These are phyloP conservation scores for barley (Hordeum vulgare) DNA, from an alignment of 176 grass and related monocot genomes.

Conservation along the genomic window DNA sequence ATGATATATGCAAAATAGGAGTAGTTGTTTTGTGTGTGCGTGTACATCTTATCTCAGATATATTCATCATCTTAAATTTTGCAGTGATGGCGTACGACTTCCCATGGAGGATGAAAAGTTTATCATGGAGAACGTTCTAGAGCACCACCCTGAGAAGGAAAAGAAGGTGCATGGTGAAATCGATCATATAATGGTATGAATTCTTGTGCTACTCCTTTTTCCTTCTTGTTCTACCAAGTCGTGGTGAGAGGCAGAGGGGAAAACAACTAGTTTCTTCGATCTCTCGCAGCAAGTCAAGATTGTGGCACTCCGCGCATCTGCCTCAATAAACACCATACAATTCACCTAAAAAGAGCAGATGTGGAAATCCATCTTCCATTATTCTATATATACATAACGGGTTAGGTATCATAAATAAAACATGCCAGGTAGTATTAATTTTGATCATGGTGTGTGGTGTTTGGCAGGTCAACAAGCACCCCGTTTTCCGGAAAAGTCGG, in stretches of 20 bases:
- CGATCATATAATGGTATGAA: constrained; percentile 67
- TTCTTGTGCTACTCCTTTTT: background rate
- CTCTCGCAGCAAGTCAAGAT: no score
- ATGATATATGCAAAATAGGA: background rate
- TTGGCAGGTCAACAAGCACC: constrained; percentile 65
- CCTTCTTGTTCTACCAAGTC: background rate
- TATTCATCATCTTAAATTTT: constrained; percentile 18
- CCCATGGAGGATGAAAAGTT: constrained; percentile 65
- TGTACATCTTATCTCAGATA: background rate
- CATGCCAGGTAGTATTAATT: background rate
- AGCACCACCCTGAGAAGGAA: constrained; percentile 78
- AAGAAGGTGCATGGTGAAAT: constrained; percentile 52
- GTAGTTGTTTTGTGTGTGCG: background rate
- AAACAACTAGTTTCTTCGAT: no score
- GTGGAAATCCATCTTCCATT: no score
- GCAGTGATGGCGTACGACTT: constrained; percentile 53
- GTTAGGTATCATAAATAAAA: background rate
- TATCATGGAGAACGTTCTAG: constrained; percentile 60
- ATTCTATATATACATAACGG: background rate
- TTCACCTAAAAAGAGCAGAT: no score
- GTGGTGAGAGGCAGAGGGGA: no score
- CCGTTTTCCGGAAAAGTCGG: constrained; percentile 27
- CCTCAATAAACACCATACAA: no score
- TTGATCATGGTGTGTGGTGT: background rate
- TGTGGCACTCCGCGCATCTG: no score